Evolutionary conservation across 2,329 filamentous ascomycete genomes (phyloP).

Genomic region (Nemania diffusa): DNA sequence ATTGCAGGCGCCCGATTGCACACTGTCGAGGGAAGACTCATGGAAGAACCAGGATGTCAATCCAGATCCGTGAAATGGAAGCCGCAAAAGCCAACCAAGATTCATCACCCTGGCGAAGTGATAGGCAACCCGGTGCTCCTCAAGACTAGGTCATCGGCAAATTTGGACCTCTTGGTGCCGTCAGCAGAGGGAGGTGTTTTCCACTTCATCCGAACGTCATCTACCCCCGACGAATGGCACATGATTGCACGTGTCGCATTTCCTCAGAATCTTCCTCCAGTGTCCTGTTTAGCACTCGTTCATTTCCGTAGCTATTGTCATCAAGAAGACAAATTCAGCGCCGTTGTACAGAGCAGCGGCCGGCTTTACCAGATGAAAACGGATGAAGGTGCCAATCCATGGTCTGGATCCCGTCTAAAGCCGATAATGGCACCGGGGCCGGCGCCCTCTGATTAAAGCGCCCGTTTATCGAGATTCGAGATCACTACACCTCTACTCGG

Average conservation of each 20-base stretch:
- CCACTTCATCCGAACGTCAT: conserved; percentile 36
- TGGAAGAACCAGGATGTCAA: too few species aligned
- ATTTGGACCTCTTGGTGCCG: conserved; percentile 40
- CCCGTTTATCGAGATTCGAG: neutral
- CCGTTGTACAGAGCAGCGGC: conserved; percentile 35
- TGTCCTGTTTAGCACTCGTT: conserved; percentile 38
- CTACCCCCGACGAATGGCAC: conserved; percentile 38
- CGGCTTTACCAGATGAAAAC: conserved; percentile 35
- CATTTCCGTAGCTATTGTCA: too few species aligned
- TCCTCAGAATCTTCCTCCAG: conserved; percentile 30
- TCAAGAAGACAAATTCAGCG: conserved; percentile 16
- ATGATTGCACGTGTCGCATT: conserved; percentile 39
- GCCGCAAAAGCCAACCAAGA: conserved; percentile 31
- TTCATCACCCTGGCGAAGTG: conserved; percentile 37
- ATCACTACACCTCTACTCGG: too few species aligned
- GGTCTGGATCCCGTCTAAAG: conserved; percentile 26
- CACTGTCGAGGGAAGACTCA: neutral
- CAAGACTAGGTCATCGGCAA: neutral
- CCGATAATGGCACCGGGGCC: conserved; percentile 33
- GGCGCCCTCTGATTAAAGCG: conserved; percentile 28
- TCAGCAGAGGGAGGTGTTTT: conserved; percentile 40
- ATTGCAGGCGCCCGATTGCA: conserved; percentile 1
- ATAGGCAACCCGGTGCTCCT: conserved; percentile 39
- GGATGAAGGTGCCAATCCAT: conserved; percentile 22
- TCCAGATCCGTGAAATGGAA: conserved; percentile 9